phyloP scores from a whole-genome alignment of 352 stramenopile species.

The Phytopythium cucurbitacearum region DNA sequence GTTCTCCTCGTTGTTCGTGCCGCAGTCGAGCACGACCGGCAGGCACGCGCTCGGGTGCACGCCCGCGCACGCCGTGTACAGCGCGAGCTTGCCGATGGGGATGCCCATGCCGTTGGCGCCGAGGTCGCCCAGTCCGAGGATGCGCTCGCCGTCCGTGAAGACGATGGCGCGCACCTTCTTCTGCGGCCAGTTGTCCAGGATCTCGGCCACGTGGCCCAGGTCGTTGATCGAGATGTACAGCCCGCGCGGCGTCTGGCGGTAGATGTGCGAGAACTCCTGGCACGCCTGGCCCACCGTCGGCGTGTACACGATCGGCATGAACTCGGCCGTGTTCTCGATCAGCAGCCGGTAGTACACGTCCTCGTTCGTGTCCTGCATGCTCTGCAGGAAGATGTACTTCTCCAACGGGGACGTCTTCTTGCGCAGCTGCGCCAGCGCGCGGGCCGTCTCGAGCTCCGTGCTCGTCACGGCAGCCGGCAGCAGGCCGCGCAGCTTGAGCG shows the following conservation, averaged over 20 bases:
- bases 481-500: conserved; percentile 88
- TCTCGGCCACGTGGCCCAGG: conserved; percentile 76
- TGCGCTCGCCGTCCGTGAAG: conserved; percentile 95
- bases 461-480: conserved; percentile 82
- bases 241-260: conserved; percentile 81
- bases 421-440: conserved; percentile 84
- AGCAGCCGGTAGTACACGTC: conserved; percentile 92
- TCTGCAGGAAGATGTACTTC: conserved; percentile 93
- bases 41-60: conserved; percentile 92
- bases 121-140: conserved; percentile 95
- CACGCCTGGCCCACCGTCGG: conserved; percentile 94
- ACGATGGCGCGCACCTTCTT: conserved; percentile 96
- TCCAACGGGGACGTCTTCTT: conserved; percentile 82
- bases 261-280: conserved; percentile 90
- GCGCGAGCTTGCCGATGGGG: conserved; percentile 92
- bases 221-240: conserved; percentile 92
- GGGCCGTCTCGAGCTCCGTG: conserved; percentile 85
- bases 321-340: conserved; percentile 84
- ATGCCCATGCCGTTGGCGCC: conserved; percentile 90
- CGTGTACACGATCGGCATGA: conserved; percentile 97
- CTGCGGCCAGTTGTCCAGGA: conserved; percentile 95
- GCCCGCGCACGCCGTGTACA: conserved; percentile 94
- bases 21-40: conserved; percentile 93
- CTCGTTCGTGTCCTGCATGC: conserved; percentile 88
- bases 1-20: conserved; percentile 94